Conservation (phyloP, 2,329 filamentous ascomycete species). For the Cladophialophora immunda region DNA sequence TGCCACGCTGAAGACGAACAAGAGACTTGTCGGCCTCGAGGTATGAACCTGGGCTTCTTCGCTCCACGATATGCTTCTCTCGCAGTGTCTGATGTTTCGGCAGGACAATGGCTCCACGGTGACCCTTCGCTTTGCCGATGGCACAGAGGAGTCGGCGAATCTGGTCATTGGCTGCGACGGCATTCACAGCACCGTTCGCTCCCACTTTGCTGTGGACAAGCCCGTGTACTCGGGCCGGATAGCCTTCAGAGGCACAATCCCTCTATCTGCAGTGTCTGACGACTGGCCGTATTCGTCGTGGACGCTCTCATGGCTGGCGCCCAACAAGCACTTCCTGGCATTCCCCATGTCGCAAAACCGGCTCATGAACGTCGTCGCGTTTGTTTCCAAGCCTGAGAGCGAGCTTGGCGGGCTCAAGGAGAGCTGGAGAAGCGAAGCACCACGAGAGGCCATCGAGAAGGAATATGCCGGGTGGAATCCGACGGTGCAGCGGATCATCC, state of each 20-base stretch:
- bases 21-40: constrained; percentile 11
- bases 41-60: background rate
- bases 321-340: constrained; percentile 17
- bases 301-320: constrained; percentile 19
- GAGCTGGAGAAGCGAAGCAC: constrained; percentile 22
- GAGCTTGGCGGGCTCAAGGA: constrained; percentile 20
- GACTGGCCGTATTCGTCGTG: constrained; percentile 18
- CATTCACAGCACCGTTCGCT: constrained; percentile 19
- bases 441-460: constrained; percentile 17
- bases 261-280: constrained; percentile 12
- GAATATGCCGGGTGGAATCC: constrained; percentile 23
- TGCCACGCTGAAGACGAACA: constrained; percentile 10
- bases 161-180: constrained; percentile 20
- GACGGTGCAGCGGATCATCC: constrained; percentile 17
- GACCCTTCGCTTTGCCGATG: constrained; percentile 14
- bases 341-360: constrained; percentile 21
- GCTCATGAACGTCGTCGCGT: constrained; percentile 22
- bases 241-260: constrained; percentile 10
- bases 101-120: constrained; percentile 13
- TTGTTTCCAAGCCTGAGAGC: constrained; percentile 18
- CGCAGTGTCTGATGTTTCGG: background rate
- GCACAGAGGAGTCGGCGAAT: constrained; percentile 12
- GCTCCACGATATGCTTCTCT: background rate
- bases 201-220: constrained; percentile 17
- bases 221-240: constrained; percentile 20